Evolutionary conservation across 2,329 filamentous ascomycete genomes (phyloP).

Genomic region (Aspergillus udagawae): DNA sequence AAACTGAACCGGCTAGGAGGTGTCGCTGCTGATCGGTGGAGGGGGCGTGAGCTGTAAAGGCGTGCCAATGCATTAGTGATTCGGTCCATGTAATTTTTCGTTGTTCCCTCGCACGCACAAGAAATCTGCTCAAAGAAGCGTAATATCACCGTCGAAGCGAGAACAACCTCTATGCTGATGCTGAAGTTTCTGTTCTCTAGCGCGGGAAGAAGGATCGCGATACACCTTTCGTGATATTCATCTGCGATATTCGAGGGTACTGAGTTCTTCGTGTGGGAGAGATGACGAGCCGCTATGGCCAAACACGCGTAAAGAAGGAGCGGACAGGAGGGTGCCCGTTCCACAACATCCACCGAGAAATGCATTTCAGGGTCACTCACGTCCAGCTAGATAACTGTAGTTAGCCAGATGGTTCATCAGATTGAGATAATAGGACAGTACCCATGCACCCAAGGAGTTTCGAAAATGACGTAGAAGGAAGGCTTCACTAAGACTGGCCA

Average conservation of each 20-base stretch:
- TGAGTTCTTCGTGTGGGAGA: constrained; percentile 27
- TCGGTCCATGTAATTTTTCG: not conserved
- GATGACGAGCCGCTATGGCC: constrained; percentile 31
- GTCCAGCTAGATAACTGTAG: constrained; percentile 22
- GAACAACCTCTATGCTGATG: constrained; percentile 31
- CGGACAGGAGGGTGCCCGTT: constrained; percentile 26
- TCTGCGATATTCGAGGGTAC: constrained; percentile 27
- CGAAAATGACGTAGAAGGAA: constrained; percentile 34
- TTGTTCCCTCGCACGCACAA: constrained; percentile 17
- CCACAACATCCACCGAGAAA: constrained; percentile 29
- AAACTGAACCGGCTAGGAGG: constrained; percentile 33
- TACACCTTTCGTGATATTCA: constrained; percentile 32
- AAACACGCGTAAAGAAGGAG: constrained; percentile 32
- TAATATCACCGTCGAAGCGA: constrained; percentile 32
- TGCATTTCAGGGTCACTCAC: constrained; percentile 28
- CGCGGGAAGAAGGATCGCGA: constrained; percentile 31
- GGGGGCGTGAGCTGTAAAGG: constrained; percentile 24
- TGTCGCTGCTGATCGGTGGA: constrained; percentile 32
- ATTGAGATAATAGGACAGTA: constrained; percentile 9
- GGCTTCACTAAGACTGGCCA: constrained; percentile 29
- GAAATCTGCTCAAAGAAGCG: constrained; percentile 35
- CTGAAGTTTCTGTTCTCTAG: constrained; percentile 28
- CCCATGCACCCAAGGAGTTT: constrained; percentile 30
- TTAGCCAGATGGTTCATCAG: constrained; percentile 8
- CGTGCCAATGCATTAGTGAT: constrained; percentile 1